Evolutionary conservation across 495 filamentous ascomycete genomes (phyloP), one percentile per base, ranked within the genome.

Genomic region (Penicillium coprophilum): DNA sequence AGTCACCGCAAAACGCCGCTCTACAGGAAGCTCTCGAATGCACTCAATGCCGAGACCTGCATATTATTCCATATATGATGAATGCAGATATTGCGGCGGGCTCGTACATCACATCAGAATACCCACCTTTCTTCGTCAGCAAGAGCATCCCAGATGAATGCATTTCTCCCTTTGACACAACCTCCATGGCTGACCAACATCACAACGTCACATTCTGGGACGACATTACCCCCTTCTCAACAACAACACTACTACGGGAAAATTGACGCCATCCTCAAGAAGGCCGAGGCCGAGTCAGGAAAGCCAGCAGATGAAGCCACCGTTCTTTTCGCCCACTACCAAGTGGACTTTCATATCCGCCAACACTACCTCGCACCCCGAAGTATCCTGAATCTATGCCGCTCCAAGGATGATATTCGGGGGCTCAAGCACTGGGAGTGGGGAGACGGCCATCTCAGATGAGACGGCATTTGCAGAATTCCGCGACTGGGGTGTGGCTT

Each of bases 271-370:
- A 41, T 55, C 4, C 48, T 63, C 7, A 48, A 60, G 19, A 27
- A 41, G 19, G 17, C 32, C 1, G 34, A 30, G n/a, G 24, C 2
- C 2, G 15, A 41, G 1, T 40, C 23, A 12, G 28, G 53, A 7
- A 48, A 65, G 30, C 43, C 56, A 0, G 45, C 12, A 2, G 19
- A 34, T 12, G 52, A 64, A 10, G 23, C 51, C 0, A 59, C 58
- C 13, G 46, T 60, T 0, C 49, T 59, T 3, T 67, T 70, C 47
- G 72, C 72, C 7, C 68, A 62, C 24, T 74, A 74, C 36, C 57
- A 63, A 23, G 58, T 68, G 1, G 72, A 74, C 39, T 72, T 61
- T 31, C 74, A 77, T 46, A 66, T 74, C 24, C 68, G 65, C 6
- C 62, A 71, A 38, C 74, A 77, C 48, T 66, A 68, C 21, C 53